Evolutionary conservation across 2,329 filamentous ascomycete species (phyloP), one percentile per base, ranked within the genome.

Genomic region (Septoria petroselini): DNA sequence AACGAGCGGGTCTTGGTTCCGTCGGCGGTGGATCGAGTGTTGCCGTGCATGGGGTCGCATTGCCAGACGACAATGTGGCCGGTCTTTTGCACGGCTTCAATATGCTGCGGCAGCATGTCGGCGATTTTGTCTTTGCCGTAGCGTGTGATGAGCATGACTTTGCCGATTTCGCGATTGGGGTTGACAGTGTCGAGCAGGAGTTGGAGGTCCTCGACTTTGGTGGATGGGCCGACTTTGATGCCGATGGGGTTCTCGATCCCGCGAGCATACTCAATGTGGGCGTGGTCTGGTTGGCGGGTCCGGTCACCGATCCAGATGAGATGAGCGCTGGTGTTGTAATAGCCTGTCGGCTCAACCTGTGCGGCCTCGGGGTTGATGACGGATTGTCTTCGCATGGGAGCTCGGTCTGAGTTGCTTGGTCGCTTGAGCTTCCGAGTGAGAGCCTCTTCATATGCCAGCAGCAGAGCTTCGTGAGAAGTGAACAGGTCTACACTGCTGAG

Each of bases 221-320:
- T 96, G 4, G 83, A 86, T 7, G 93, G 93, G 0, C 93, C 93
- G 50, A 98, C 87, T 71, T 98, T 98, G 71, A 98, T 85, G 54
- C 93, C 93, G 61, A 98, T 88, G 0, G 93, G 93, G 73, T 98
- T 98, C 63, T 88, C 85, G 59, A 98, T 86, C 51, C 93, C 93
- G 38, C 93, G 86, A 79, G 97, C 95, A 77, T 94, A 98, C 72
- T 98, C 93, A 55, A 98, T 86, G 70, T 98, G 93, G 0, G 86
- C 91, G 61, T 91, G 88, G 66, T 93, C 86, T 38, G 96, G 82
- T 71, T 97, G 91, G 39, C 93, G 83, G 1, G 93, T 98, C 58
- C 93, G 87, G 70, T 98, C 93, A 47, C 93, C 93, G 62, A 98
- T 94, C 93, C 93, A 98, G 68, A 98, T 80, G 75, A 98, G 97